Percentiles rank a stretch among this genome's conserved stretches.
phyloP scores from a whole-genome alignment of 441 rosid genomes.

The Dalechampia spathulata region DNA sequence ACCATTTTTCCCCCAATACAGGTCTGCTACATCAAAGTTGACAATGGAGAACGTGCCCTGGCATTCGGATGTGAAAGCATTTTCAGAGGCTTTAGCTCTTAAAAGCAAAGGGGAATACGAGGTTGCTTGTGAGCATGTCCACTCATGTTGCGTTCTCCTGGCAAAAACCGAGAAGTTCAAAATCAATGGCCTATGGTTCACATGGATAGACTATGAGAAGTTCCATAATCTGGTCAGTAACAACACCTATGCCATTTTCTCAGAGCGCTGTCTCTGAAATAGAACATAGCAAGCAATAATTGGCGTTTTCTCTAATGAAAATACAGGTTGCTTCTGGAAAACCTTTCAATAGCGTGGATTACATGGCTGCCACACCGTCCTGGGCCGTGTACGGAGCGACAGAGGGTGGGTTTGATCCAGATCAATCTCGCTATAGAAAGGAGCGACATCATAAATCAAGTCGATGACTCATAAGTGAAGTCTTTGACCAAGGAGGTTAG shows the following conservation, averaged over 20 bases:
- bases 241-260: not conserved
- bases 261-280: not conserved
- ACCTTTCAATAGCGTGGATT: constrained; percentile 67
- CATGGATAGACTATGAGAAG: constrained; percentile 94
- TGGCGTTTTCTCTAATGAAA: constrained; percentile 2
- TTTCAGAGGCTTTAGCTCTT: constrained; percentile 69
- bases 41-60: constrained; percentile 97
- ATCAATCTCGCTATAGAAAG: constrained; percentile 68
- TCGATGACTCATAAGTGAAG: constrained; percentile 61
- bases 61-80: constrained; percentile 86
- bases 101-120: constrained; percentile 79
- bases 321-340: constrained; percentile 77
- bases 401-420: constrained; percentile 94
- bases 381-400: constrained; percentile 91
- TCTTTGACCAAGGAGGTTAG: constrained; percentile 23
- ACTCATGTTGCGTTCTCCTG: constrained; percentile 90
- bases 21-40: constrained; percentile 90
- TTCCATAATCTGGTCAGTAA: constrained; percentile 78
- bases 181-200: constrained; percentile 70
- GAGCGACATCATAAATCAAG: constrained; percentile 77
- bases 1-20: constrained; percentile 10
- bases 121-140: constrained; percentile 92
- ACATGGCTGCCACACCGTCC: constrained; percentile 76
- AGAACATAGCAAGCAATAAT: not conserved
- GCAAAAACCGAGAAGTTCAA: constrained; percentile 83